Evolutionary conservation across 257 asterid genomes (phyloP).

Genomic region (Plantago ovata): DNA sequence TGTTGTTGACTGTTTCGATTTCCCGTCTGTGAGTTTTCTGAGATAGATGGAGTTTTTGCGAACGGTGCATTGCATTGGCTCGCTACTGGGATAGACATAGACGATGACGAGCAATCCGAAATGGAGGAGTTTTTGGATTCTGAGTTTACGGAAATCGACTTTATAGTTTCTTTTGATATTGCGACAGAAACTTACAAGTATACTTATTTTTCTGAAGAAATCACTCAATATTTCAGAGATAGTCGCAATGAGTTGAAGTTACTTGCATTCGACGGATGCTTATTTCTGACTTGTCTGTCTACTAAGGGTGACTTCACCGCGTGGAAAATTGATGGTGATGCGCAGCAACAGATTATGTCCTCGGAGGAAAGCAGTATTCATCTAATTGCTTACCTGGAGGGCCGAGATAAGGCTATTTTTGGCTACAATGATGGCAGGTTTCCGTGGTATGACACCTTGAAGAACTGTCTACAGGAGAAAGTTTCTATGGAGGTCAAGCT

Average conservation of each 20-base stretch:
- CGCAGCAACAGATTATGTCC: too few species aligned
- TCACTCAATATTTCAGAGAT: background rate
- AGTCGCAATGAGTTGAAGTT: too few species aligned
- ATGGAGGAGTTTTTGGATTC: too few species aligned
- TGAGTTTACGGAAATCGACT: too few species aligned
- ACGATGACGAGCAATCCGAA: too few species aligned
- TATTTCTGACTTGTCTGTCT: too few species aligned
- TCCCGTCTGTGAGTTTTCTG: background rate
- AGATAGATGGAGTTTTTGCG: background rate
- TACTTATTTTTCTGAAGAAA: background rate
- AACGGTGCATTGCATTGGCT: constrained; percentile 2
- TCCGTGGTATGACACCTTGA: background rate
- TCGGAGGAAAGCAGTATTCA: background rate
- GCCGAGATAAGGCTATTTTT: background rate
- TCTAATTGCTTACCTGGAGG: background rate
- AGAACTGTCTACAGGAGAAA: too few species aligned
- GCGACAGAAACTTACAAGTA: background rate
- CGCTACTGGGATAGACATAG: too few species aligned
- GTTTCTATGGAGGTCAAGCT: background rate
- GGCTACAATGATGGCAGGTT: background rate
- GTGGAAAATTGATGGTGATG: too few species aligned
- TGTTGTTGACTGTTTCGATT: background rate
- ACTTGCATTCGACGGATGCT: too few species aligned
- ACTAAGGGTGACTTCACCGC: too few species aligned
- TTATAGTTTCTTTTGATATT: background rate